phyloP scores from a whole-genome alignment of 2,329 filamentous ascomycete species.

The Alternaria viburni region DNA sequence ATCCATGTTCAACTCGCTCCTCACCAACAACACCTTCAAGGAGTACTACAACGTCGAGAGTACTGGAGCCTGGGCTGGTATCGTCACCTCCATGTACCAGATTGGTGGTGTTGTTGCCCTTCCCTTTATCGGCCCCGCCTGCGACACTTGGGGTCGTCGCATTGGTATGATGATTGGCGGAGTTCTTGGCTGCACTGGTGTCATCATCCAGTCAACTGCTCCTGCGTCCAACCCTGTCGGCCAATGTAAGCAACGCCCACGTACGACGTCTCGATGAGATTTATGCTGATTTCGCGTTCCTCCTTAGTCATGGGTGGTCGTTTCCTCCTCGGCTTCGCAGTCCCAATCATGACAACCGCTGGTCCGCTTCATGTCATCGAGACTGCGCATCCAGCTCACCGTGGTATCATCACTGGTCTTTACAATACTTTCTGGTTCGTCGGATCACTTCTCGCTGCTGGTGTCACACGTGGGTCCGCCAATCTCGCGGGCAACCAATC shows the following conservation, averaged over 20 bases:
- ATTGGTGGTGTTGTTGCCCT: conserved; percentile 55
- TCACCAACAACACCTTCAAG: conserved; percentile 54
- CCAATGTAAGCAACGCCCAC: conserved; percentile 42
- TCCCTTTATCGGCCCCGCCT: conserved; percentile 55
- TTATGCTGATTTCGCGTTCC: background rate
- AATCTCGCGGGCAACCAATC: conserved; percentile 22
- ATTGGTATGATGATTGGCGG: conserved; percentile 61
- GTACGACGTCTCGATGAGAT: background rate
- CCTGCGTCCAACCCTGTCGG: conserved; percentile 45
- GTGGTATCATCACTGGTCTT: conserved; percentile 55
- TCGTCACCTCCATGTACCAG: conserved; percentile 57
- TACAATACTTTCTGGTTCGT: conserved; percentile 56
- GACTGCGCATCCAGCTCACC: conserved; percentile 64
- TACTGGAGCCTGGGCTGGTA: conserved; percentile 53
- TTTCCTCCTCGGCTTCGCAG: conserved; percentile 66
- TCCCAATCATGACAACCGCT: conserved; percentile 62
- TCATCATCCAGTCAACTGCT: conserved; percentile 56
- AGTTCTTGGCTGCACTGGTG: conserved; percentile 56
- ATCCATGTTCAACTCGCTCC: conserved; percentile 60
- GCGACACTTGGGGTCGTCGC: conserved; percentile 52
- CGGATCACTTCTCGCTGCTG: conserved; percentile 41
- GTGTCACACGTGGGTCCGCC: conserved; percentile 31
- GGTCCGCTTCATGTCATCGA: conserved; percentile 67
- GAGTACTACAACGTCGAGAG: conserved; percentile 51
- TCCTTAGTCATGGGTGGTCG: conserved; percentile 59